Base-by-base conservation (phyloP, 306 rosid species). In the Morella rubra region DNA sequence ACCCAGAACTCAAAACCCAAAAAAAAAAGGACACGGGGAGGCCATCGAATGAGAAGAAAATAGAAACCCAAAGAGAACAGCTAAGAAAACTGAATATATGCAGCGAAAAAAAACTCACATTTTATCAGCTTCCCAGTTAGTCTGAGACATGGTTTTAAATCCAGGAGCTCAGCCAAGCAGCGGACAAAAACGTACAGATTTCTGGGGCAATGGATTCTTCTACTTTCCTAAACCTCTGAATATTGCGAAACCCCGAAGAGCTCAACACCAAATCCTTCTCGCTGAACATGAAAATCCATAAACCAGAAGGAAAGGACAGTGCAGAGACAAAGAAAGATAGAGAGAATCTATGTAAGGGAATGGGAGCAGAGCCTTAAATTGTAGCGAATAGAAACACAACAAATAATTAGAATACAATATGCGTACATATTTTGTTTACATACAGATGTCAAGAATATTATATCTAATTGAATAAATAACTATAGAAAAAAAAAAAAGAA, bases 71-170 rank as follows among this genome's bases (percentile, higher is more conserved):
- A 58, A 76, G 24, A 13, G 50, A 49, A 18, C 79, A 70, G 32
- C 58, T 19, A 52, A 51, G 24, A 27, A 32, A 61, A 11, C 62
- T 16, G 13, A 27, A 69, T 54, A 44, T 15, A 47, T 51, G 81
- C 19, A 69, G n/a, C 40, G 3, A 65, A 18, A 72, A 27, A 4
- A 3, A 12, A 79, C 91, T 88, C 86, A 89, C 99, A 96, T 96
- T 88, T 96, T 96, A 86, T 96, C 99, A 80, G 99, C 99, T 89
- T 96, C 99, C 99, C 99, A 96, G 91, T 92, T 92, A 71, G 99
- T 96, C 72, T 96, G 99, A 89, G 99, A 91, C 99, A 96, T 96
- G 85, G 55, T 88, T 80, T 32, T 5, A 52, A 75, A 81, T 78
- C 49, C 56, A 81, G 66, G 37, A 54, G 58, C 74, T 76, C 76